Conservation (phyloP, 139 green algal genomes). For the Chlorella ohadii region DNA sequence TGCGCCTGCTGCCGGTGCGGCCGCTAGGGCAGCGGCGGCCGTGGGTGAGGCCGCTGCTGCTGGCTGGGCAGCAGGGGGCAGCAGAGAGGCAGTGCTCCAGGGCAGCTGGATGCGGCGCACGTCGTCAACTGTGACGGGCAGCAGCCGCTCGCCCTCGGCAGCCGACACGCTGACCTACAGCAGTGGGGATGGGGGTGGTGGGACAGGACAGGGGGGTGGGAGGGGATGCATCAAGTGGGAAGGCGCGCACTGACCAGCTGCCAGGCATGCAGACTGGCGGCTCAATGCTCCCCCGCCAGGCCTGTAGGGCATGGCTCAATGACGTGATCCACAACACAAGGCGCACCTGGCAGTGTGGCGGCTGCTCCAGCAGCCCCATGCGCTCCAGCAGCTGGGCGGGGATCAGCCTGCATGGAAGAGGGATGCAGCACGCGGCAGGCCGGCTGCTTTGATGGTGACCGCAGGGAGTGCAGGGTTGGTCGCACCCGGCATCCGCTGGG, state of each 20-base stretch:
- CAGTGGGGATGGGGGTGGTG: too few species aligned
- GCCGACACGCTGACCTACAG: constrained; percentile 61
- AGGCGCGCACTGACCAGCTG: too few species aligned
- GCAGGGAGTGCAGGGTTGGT: not conserved
- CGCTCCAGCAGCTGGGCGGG: constrained; percentile 65
- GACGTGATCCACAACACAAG: too few species aligned
- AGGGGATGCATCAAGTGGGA: too few species aligned
- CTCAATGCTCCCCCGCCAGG: too few species aligned
- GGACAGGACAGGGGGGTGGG: too few species aligned
- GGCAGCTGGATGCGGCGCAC: constrained; percentile 52
- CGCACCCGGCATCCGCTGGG: not conserved
- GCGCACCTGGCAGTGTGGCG: constrained; percentile 63
- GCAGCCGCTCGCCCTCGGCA: constrained; percentile 39
- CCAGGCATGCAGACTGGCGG: too few species aligned
- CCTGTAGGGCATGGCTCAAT: too few species aligned
- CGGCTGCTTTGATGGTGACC: too few species aligned
- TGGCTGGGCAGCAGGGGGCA: not conserved
- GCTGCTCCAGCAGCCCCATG: constrained; percentile 72
- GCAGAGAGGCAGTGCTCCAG: not conserved
- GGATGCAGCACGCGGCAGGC: not conserved
- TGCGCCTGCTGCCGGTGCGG: not conserved
- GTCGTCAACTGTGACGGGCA: constrained; percentile 60
- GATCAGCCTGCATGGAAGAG: constrained; percentile 41
- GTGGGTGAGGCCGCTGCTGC: not conserved
- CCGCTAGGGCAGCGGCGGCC: not conserved